These are phyloP conservation scores for Zymoseptoria tritici DNA, from an alignment of 2,329 filamentous ascomycete species.

Conservation along the genomic window DNA sequence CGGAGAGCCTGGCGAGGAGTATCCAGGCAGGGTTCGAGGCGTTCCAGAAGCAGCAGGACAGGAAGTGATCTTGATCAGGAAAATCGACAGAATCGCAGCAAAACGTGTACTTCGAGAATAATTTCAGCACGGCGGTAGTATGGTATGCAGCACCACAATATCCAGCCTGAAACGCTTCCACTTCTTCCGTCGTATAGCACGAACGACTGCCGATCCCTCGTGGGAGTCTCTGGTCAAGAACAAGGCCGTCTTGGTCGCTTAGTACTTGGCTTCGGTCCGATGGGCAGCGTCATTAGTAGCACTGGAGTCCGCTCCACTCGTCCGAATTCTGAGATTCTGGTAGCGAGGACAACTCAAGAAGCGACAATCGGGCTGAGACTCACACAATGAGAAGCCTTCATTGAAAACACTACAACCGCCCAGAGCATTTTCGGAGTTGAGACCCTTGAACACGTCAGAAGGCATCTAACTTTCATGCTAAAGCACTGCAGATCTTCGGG, in stretches of 20 bases:
- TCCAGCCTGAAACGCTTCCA: background rate
- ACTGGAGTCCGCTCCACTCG: background rate
- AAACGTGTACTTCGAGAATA: background rate
- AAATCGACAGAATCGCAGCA: background rate
- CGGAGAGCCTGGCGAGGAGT: slow-evolving; percentile 13
- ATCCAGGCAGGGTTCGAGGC: slow-evolving; percentile 20
- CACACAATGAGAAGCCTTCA: background rate
- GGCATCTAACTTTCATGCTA: background rate
- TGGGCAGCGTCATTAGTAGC: background rate
- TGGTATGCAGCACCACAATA: background rate
- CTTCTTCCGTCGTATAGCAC: background rate
- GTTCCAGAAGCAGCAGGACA: slow-evolving; percentile 10
- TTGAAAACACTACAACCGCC: background rate
- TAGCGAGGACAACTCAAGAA: background rate
- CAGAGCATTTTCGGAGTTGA: no score
- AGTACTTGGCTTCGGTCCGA: background rate
- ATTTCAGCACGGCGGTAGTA: background rate
- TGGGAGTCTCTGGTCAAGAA: background rate
- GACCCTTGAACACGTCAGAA: background rate
- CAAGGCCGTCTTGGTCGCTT: background rate
- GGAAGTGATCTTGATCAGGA: background rate
- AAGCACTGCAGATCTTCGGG: background rate
- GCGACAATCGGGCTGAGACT: background rate
- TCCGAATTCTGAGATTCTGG: background rate
- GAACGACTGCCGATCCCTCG: background rate